Conservation (phyloP, 1,284 basidiomycete genomes). For the Acaromyces ingoldii region DNA sequence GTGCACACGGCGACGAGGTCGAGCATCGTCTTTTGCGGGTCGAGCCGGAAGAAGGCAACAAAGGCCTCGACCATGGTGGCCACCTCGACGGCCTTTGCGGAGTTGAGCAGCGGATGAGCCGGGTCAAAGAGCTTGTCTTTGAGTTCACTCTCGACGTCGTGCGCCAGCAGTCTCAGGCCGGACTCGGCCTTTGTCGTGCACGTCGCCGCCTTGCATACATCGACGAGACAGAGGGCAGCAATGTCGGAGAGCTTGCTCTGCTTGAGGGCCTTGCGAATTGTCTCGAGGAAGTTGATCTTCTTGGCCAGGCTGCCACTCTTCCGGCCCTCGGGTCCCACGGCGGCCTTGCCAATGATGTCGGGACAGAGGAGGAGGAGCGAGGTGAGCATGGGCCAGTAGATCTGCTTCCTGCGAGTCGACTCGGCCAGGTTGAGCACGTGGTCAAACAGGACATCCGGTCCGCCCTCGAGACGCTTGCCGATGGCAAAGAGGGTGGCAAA, state of each 20-base stretch:
- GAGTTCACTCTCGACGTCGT: conserved; percentile 38
- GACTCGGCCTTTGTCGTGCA: conserved; percentile 59
- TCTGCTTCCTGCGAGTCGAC: conserved; percentile 58
- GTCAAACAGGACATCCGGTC: conserved; percentile 50
- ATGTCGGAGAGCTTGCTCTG: conserved; percentile 58
- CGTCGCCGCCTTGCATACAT: conserved; percentile 74
- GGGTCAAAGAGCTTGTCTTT: conserved; percentile 43
- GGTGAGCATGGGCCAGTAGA: conserved; percentile 75
- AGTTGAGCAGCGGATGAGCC: conserved; percentile 5
- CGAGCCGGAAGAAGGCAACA: conserved; percentile 44
- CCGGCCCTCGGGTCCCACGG: conserved; percentile 50
- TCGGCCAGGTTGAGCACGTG: conserved; percentile 45
- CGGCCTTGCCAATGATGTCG: conserved; percentile 62
- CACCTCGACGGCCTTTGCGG: conserved; percentile 35
- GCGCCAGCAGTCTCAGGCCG: conserved; percentile 65
- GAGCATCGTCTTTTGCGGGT: conserved; percentile 30
- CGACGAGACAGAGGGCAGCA: conserved; percentile 69
- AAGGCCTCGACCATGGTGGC: conserved; percentile 44
- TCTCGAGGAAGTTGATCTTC: conserved; percentile 54
- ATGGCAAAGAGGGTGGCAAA: conserved; percentile 67
- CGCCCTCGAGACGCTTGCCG: conserved; percentile 45
- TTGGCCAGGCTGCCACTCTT: conserved; percentile 41
- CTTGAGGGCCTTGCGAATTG: conserved; percentile 43
- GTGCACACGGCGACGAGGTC: conserved; percentile 36
- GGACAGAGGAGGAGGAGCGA: conserved; percentile 72